Evolutionary conservation across 139 green algal genomes (phyloP).

Genomic region (Medakamo hakoo): DNA sequence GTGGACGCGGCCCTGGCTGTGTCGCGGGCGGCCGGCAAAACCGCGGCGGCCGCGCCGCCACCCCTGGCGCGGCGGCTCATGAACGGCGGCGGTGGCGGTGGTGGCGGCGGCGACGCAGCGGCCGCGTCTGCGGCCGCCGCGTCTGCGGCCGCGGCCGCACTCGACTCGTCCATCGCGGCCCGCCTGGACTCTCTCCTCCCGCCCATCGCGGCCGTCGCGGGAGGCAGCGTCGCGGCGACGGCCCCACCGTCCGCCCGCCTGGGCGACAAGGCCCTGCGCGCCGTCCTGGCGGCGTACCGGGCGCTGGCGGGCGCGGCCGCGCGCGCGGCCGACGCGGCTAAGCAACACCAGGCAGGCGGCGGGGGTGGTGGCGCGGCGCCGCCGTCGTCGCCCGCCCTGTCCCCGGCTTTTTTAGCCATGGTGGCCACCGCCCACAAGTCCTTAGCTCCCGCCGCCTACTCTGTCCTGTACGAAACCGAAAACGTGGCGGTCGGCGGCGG

Average conservation of each 20-base stretch:
- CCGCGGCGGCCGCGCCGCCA: no score
- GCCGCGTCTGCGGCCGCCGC: neutral
- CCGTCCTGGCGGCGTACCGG: neutral
- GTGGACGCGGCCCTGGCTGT: no score
- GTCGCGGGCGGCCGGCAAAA: no score
- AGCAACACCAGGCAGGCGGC: no score
- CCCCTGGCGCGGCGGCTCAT: no score
- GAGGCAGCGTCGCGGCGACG: no score
- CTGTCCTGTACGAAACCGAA: neutral
- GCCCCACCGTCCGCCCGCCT: neutral
- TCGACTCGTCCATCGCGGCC: neutral
- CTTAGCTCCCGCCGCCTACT: neutral
- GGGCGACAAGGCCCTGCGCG: neutral
- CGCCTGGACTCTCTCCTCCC: neutral
- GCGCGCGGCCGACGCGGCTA: neutral
- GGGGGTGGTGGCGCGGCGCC: no score
- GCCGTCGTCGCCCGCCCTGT: neutral
- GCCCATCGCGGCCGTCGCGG: neutral
- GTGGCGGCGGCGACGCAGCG: no score
- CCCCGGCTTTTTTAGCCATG: neutral
- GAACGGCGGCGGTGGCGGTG: neutral
- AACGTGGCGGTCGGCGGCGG: neutral
- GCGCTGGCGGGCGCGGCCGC: neutral
- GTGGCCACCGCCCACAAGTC: neutral
- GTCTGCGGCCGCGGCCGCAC: no score